Evolutionary conservation across 1,284 basidiomycete genomes (phyloP), one percentile per base, ranked within the genome.

Genomic region (Cryptococcus wingfieldii): DNA sequence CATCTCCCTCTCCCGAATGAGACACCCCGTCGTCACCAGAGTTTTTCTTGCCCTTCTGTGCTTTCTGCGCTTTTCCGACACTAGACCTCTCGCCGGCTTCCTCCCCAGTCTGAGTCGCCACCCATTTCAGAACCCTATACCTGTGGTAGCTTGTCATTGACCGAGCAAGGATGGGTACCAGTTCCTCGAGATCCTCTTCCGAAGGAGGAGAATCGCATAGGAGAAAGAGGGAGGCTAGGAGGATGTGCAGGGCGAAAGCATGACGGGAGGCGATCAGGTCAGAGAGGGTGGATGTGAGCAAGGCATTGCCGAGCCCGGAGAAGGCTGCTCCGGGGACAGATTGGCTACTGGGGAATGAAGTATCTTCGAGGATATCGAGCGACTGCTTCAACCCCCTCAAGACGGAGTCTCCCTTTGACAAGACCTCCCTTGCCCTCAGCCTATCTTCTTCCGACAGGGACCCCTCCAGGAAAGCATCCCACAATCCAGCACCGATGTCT

Each of bases 1-100:
- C 69, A 16, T 58, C 56, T 23, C 38, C 58, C 74, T 61, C 81
- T 77, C 66, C 79, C 63, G 59, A 80, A 75, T 78, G 74, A 37
- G 67, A 52, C 13, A 75, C 51, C 10, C 60, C 57, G 25, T 74
- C 72, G 44, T 70, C 66, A 19, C 57, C 60, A 37, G 14, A 54
- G 47, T 64, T 59, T 37, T 61, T 61, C 54, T 65, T 69, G 52
- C 51, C 55, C 27, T 43, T 38, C 50, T 53, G 51, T 34, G 51
- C 54, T 9, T 54, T 41, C 50, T 60, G 53, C 43, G 53, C 48
- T 27, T 38, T 50, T 10, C 14, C 48, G 19, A 19, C 48, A 10
- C 19, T 14, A 19, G n/a, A 25, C n/a, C 58, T 56, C 53, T 66
- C 61, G 25, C 44, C 54, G 5, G 55, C 59, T 56, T 65, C 60